Conservation (phyloP, 768 basidiomycete genomes). For the Serendipita indica region DNA sequence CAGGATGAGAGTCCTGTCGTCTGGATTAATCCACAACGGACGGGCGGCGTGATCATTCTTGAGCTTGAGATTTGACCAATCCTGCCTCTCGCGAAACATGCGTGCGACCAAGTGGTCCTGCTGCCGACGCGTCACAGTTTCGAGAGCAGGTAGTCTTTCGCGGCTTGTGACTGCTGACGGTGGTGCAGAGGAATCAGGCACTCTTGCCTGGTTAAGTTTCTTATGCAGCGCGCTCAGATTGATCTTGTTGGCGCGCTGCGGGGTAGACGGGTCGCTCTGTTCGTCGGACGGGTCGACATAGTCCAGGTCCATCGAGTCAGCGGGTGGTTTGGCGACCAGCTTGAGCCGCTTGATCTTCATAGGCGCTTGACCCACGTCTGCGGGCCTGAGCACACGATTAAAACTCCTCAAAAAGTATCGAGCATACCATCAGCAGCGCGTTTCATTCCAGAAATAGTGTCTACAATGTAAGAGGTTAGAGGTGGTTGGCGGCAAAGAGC, state of each 20-base stretch:
- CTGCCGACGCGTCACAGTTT: constrained; percentile 7
- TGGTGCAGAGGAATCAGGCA: constrained; percentile 17
- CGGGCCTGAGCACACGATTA: not conserved
- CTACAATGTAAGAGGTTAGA: not conserved
- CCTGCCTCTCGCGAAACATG: constrained; percentile 52
- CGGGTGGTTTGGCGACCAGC: constrained; percentile 11
- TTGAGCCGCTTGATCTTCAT: constrained; percentile 11
- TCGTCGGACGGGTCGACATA: constrained; percentile 29
- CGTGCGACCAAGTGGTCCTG: constrained; percentile 13
- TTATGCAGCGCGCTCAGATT: constrained; percentile 13
- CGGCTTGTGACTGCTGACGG: constrained; percentile 14
- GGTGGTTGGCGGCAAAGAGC: constrained; percentile 2
- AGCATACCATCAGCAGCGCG: constrained; percentile 28
- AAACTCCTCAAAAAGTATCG: not conserved
- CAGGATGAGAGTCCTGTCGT: constrained; percentile 84
- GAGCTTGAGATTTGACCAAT: constrained; percentile 74
- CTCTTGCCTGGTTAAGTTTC: constrained; percentile 17
- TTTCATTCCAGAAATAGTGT: constrained; percentile 19
- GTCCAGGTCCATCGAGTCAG: constrained; percentile 70
- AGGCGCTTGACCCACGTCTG: constrained; percentile 10
- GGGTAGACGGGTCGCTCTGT: not conserved
- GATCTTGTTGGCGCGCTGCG: constrained; percentile 9
- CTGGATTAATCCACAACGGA: constrained; percentile 92
- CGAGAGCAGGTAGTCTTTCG: constrained; percentile 16
- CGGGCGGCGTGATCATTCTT: constrained; percentile 85